Evolutionary conservation across 2,329 filamentous ascomycete species (phyloP).

Genomic region (Arthrobotrys conoides): DNA sequence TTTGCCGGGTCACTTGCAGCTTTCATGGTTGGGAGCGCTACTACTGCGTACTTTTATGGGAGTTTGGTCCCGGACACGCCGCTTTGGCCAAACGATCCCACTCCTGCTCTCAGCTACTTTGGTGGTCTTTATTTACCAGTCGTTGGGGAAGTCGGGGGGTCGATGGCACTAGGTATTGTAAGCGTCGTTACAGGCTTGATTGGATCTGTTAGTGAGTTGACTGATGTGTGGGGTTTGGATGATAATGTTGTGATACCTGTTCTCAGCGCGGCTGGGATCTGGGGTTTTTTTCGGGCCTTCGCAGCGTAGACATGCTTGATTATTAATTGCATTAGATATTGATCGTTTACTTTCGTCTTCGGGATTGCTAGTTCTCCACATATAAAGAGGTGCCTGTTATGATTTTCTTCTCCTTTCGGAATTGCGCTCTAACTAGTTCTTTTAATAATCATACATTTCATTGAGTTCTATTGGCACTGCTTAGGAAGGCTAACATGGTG

Average conservation of each 20-base stretch:
- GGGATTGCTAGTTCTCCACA: constrained; percentile 12
- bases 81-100: constrained; percentile 78
- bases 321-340: not conserved
- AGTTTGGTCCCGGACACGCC: constrained; percentile 80
- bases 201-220: constrained; percentile 88
- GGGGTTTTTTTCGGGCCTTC: constrained; percentile 91
- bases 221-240: constrained; percentile 94
- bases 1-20: constrained; percentile 89
- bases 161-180: constrained; percentile 82
- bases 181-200: constrained; percentile 89
- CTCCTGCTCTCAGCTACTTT: constrained; percentile 83
- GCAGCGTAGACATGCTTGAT: constrained; percentile 68
- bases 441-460: not conserved
- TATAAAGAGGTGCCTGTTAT: not conserved
- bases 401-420: not conserved
- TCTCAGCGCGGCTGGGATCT: constrained; percentile 88
- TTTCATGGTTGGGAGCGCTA: constrained; percentile 83
- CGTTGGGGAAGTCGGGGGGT: constrained; percentile 76
- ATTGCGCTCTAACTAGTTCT: not conserved
- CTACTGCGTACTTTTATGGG: constrained; percentile 90
- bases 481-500: not conserved
- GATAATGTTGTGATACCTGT: constrained; percentile 98
- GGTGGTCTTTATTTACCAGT: constrained; percentile 80
- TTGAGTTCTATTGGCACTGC: not conserved
- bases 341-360: not conserved